Base-by-base conservation (phyloP, 2,329 filamentous ascomycete genomes). In the Daldinia sp. region DNA sequence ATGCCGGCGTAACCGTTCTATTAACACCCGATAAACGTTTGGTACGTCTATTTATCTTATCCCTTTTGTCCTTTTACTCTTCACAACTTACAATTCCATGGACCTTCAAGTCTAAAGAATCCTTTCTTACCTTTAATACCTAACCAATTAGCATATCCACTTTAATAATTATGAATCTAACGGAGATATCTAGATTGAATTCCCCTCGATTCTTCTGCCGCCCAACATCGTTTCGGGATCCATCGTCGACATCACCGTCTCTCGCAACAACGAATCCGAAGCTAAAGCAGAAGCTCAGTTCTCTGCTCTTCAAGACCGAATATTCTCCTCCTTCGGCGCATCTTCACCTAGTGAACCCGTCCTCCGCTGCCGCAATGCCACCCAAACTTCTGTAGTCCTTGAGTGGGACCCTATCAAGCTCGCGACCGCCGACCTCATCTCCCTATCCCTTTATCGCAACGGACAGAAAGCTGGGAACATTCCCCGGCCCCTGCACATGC, bases 391-490 rank as follows among this genome's bases (percentile, higher is more conserved):
- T 25, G 90, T 98, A 45, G 95, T 99, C 34, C 90, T 99, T 53
- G 95, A 98, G 80, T 99, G 95, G 95, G 95, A 98, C 68, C 93
- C 94, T 30, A 91, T 99, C 74, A 87, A 94, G 72, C 88, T 97
- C 50, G 95, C 94, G 19, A 98, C 94, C 4, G 93, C 95, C 67
- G 93, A 95, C 75, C 85, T 98, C 64, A 90, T 95, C 73, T 94
- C 91, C 50, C 86, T 99, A 54, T 93, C 91, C 60, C 84, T 99
- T 52, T 98, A 95, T 80, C 91, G 95, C 77, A 99, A 99, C 82
- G 93, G 93, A 72, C 93, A 93, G 76, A 99, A 98, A 81, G 94
- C 94, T 13, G 95, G 95, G 73, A 94, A 91, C 72, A 98, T 99
- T 74, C 95, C 95, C 19, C 87, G 91, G 57, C 93, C 93, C 2